Evolutionary conservation across 2,329 filamentous ascomycete species (phyloP).

Genomic region (Aspergillus arachidicola): DNA sequence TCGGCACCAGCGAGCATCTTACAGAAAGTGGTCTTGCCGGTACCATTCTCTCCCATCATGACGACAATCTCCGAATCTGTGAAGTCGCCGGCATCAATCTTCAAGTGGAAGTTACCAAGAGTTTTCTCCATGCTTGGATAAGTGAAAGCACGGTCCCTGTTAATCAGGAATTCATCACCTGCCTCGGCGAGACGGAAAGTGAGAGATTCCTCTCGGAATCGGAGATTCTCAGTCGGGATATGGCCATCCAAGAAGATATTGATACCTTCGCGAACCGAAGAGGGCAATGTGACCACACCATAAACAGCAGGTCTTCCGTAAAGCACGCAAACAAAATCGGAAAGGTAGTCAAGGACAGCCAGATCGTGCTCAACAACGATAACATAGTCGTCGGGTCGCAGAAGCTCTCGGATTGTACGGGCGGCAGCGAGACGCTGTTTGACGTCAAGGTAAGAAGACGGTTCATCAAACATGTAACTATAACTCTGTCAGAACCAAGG

Average conservation of each 20-base stretch:
- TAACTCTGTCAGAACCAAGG: slow-evolving; percentile 16
- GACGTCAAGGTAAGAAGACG: slow-evolving; percentile 97
- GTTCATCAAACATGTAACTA: slow-evolving; percentile 98
- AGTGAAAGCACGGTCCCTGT: slow-evolving; percentile 80
- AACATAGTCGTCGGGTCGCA: slow-evolving; percentile 88
- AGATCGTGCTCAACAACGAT: slow-evolving; percentile 99
- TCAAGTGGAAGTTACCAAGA: slow-evolving; percentile 82
- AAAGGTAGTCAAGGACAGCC: slow-evolving; percentile 97
- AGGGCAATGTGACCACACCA: slow-evolving; percentile 92
- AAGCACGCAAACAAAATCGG: slow-evolving; percentile 95
- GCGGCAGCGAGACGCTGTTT: slow-evolving; percentile 96
- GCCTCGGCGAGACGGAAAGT: slow-evolving; percentile 93
- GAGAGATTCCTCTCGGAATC: slow-evolving; percentile 95
- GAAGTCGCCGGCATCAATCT: slow-evolving; percentile 80
- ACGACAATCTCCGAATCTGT: slow-evolving; percentile 98
- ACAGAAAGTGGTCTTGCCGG: slow-evolving; percentile 99
- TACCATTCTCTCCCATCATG: slow-evolving; percentile 99
- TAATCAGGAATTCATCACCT: slow-evolving; percentile 81
- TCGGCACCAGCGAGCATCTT: slow-evolving; percentile 90
- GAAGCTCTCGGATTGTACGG: slow-evolving; percentile 85
- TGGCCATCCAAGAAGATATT: slow-evolving; percentile 99
- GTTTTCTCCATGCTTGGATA: slow-evolving; percentile 95
- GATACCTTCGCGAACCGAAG: slow-evolving; percentile 97
- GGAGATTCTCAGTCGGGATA: slow-evolving; percentile 96
- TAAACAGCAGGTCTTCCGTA: slow-evolving; percentile 96